These are phyloP conservation scores for Xylaria sp. DNA, from an alignment of 2,329 filamentous ascomycete genomes.

Conservation along the genomic window DNA sequence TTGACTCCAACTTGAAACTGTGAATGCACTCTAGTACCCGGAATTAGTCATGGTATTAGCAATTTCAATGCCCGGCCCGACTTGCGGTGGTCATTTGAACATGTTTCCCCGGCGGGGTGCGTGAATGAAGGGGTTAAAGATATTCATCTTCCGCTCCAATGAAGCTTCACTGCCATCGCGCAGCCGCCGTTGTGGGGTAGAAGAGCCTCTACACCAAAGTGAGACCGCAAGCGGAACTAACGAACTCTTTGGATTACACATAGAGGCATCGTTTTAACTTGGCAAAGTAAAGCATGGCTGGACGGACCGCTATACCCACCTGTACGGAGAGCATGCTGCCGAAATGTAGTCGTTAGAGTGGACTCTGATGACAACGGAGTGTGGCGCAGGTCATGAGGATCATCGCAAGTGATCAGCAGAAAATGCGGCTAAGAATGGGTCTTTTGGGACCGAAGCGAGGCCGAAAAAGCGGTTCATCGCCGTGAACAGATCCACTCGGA, in stretches of 20 bases:
- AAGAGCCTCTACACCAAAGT: conserved; percentile 15
- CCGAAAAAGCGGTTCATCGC: conserved; percentile 30
- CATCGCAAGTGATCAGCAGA: conserved; percentile 28
- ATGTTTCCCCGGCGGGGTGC: conserved; percentile 4
- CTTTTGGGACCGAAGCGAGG: conserved; percentile 28
- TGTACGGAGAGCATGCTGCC: conserved; percentile 40
- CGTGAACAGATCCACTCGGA: conserved; percentile 33
- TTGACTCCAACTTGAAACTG: conserved; percentile 23
- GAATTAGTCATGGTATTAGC: conserved; percentile 10
- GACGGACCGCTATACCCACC: conserved; percentile 33
- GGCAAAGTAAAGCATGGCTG: conserved; percentile 27
- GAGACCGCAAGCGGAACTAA: conserved; percentile 26
- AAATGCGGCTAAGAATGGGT: conserved; percentile 28
- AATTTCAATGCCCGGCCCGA: conserved; percentile 35
- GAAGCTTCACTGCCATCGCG: conserved; percentile 20
- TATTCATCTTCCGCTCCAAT: conserved; percentile 36
- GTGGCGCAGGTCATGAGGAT: conserved; percentile 31
- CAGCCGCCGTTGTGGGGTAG: conserved; percentile 17
- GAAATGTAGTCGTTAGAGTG: conserved; percentile 34
- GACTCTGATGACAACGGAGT: conserved; percentile 22
- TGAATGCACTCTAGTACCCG: background rate
- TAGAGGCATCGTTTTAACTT: conserved; percentile 15
- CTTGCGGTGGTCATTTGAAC: conserved; percentile 22
- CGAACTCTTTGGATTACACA: background rate
- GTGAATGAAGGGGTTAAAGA: conserved; percentile 11